Evolutionary conservation across 2,329 filamentous ascomycete genomes (phyloP).

Genomic region (Nigrograna mackinnonii): DNA sequence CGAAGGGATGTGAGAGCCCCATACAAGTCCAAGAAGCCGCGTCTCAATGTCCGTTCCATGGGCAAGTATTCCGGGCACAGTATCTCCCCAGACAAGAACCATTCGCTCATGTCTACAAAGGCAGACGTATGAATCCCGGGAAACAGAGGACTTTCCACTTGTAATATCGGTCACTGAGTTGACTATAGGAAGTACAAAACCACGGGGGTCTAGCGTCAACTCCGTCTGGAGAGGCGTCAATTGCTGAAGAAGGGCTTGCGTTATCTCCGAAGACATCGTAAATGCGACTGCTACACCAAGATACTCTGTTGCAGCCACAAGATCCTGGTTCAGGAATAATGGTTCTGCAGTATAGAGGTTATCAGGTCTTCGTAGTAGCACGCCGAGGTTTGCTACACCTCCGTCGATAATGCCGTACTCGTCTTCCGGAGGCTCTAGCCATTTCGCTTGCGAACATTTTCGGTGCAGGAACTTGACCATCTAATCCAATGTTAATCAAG

Average conservation of each 20-base stretch:
- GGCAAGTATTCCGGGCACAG: conserved; percentile 69
- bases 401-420: conserved; percentile 27
- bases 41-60: conserved; percentile 73
- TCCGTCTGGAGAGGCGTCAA: conserved; percentile 47
- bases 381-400: conserved; percentile 50
- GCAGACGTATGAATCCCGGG: conserved; percentile 80
- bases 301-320: conserved; percentile 47
- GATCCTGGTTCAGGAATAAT: conserved; percentile 40
- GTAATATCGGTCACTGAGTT: conserved; percentile 47
- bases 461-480: conserved; percentile 27
- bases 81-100: conserved; percentile 79
- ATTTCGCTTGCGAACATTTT: conserved; percentile 26
- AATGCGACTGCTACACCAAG: conserved; percentile 52
- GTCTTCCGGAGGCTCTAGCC: conserved; percentile 29
- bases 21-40: conserved; percentile 55
- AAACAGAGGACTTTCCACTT: conserved; percentile 44
- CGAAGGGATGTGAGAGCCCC: conserved; percentile 23
- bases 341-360: conserved; percentile 66
- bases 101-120: conserved; percentile 74
- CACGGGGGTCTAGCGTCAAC: conserved; percentile 37
- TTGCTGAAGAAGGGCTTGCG: conserved; percentile 46
- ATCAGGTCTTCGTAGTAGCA: conserved; percentile 68
- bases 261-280: conserved; percentile 55
- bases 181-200: conserved; percentile 51
- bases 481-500: conserved; percentile 9